Evolutionary conservation across 352 stramenopile genomes (phyloP).

Genomic region (Phytophthora rubi): DNA sequence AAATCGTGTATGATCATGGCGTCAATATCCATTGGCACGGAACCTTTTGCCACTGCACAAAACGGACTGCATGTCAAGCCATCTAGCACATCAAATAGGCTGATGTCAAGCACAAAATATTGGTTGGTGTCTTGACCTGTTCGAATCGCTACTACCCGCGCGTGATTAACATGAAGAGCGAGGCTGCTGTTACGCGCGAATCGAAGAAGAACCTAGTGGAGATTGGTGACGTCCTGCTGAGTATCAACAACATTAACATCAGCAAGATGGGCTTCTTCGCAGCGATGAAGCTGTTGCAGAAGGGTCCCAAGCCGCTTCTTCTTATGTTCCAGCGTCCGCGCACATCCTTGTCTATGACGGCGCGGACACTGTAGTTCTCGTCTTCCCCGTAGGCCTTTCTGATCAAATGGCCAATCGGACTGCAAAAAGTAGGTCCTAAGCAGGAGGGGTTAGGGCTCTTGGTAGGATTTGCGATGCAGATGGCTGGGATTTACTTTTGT

Average conservation of each 20-base stretch:
- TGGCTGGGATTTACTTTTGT: no score
- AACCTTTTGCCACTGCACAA: neutral
- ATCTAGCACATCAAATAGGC: neutral
- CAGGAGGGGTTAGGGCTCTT: no score
- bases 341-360: conserved; percentile 40
- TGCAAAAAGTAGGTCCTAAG: no score
- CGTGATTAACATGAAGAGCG: conserved; percentile 90
- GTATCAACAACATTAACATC: conserved; percentile 93
- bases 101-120: neutral
- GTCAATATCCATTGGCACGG: conserved; percentile 1
- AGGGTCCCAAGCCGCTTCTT: conserved; percentile 84
- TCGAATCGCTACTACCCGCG: conserved; percentile 72
- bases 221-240: conserved; percentile 82
- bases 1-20: neutral
- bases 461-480: no score
- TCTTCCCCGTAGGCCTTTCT: conserved; percentile 7
- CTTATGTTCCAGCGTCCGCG: conserved; percentile 87
- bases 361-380: conserved; percentile 42
- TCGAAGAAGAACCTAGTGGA: conserved; percentile 87
- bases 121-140: neutral
- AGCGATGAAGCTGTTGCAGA: conserved; percentile 87
- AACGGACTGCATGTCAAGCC: neutral
- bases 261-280: conserved; percentile 89
- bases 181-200: conserved; percentile 78
- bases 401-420: no score